Evolutionary conservation across 768 basidiomycete genomes (phyloP).

Genomic region (Termitomyces sp.): DNA sequence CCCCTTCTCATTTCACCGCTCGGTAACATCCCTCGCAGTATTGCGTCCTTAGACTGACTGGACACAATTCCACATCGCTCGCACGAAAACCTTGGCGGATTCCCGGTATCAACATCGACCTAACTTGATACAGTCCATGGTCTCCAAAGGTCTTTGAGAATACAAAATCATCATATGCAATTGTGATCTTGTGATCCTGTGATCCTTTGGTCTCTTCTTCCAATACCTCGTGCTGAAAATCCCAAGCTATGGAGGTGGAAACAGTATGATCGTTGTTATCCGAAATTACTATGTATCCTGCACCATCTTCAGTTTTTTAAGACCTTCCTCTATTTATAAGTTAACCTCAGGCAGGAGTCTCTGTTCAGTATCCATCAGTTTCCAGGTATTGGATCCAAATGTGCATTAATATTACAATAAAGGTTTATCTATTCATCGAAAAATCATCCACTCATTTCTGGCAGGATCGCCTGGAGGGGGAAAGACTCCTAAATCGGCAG

Average conservation of each 20-base stretch:
- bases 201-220: not conserved
- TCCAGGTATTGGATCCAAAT: not conserved
- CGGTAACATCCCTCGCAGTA: not conserved
- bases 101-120: not conserved
- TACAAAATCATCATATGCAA: no score
- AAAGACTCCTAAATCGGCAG: conserved; percentile 43
- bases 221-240: not conserved
- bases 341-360: not conserved
- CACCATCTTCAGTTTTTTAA: not conserved
- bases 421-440: conserved; percentile 33
- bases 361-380: not conserved
- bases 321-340: no score
- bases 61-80: not conserved
- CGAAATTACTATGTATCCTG: not conserved
- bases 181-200: not conserved
- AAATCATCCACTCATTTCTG: conserved; percentile 59
- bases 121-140: not conserved
- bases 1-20: not conserved
- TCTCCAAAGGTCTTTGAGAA: not conserved
- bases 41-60: not conserved
- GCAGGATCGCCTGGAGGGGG: conserved; percentile 61
- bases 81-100: not conserved
- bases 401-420: conserved; percentile 12
- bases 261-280: no score
- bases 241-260: no score